Conservation (phyloP, 768 basidiomycete genomes). For the Leccinum disarticulatum region DNA sequence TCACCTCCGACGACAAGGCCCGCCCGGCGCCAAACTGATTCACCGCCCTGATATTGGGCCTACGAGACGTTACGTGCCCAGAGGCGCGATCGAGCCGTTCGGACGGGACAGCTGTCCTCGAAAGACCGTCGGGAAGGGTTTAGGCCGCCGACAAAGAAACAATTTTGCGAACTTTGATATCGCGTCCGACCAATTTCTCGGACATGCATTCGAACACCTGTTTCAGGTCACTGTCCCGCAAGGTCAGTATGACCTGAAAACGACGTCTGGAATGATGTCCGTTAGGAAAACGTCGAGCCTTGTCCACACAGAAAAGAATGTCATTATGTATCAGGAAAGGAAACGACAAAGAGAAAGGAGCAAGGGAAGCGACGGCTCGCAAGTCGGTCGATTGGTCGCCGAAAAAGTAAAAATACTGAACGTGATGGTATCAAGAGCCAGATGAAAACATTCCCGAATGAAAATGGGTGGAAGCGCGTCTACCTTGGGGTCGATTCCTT, state of each 20-base stretch:
- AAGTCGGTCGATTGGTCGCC: constrained; percentile 1
- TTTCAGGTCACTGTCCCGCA: constrained; percentile 8
- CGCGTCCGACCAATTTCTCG: constrained; percentile 21
- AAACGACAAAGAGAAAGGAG: too few relatives aligned
- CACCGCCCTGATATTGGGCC: constrained; percentile 50
- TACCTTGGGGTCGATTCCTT: constrained; percentile 32
- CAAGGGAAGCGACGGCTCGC: neutral
- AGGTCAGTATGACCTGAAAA: neutral
- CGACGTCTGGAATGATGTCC: constrained; percentile 7
- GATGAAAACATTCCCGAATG: neutral
- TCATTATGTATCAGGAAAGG: neutral
- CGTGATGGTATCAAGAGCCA: neutral
- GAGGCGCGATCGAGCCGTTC: constrained; percentile 9
- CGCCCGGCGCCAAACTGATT: constrained; percentile 41
- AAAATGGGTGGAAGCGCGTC: neutral
- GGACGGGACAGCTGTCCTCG: neutral
- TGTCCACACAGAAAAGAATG: neutral
- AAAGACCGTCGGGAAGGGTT: too few relatives aligned
- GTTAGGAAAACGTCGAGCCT: constrained; percentile 12
- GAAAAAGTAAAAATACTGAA: constrained; percentile 22
- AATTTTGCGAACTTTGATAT: constrained; percentile 32
- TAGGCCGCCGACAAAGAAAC: constrained; percentile 17
- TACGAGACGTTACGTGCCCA: constrained; percentile 5
- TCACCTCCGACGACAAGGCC: constrained; percentile 49
- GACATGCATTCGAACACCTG: constrained; percentile 31